Base-by-base conservation (phyloP, 2,329 filamentous ascomycete species). In the Biscogniauxia marginata region DNA sequence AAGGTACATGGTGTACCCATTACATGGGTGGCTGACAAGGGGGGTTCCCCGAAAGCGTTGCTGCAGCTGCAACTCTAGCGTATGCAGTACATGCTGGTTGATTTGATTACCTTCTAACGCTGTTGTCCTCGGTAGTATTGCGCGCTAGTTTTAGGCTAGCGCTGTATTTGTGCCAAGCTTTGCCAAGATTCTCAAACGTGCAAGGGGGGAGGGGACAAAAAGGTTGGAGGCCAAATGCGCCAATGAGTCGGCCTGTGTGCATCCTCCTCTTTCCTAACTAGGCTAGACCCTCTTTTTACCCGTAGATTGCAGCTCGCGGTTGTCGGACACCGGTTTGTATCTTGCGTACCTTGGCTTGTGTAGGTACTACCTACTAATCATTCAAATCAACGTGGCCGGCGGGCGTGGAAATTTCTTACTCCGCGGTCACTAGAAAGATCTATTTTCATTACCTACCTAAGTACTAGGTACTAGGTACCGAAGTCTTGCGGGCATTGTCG, bases 171-270 rank as follows among this genome's bases (percentile, higher is more conserved):
- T 56, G 39, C 54, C 53, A 58, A 21, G 53, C 56, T 54, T 57
- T 52, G 54, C 54, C 51, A 56, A 55, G 57, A 58, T 52, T 58
- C 53, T 49, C 54, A 63, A 61, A 57, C 56, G 54, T 49, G 30
- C 58, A 63, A 57, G 56, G 53, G 46, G 20, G 34, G 56, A 56
- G 57, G 52, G 55, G 56, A 59, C 51, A 39, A 39, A 34, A 39
- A 39, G 30, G 30, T 39, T 39, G 48, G 39, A 54, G 52, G 8
- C 34, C 11, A 9, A 16, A 21, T 50, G 21, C 16, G 39, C 61
- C 61, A 63, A 63, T 63, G 43, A 61, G n/a, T 43, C 30, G 13
- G 9, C 19, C 47, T 19, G 20, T 6, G 22, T 7, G 11, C 44
- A 20, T 52, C 24, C 45, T 58, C 16, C 49, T 58, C 58, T 63